Evolutionary conservation across 805 yeast species (phyloP).

Genomic region (Millerozyma acaciae): DNA sequence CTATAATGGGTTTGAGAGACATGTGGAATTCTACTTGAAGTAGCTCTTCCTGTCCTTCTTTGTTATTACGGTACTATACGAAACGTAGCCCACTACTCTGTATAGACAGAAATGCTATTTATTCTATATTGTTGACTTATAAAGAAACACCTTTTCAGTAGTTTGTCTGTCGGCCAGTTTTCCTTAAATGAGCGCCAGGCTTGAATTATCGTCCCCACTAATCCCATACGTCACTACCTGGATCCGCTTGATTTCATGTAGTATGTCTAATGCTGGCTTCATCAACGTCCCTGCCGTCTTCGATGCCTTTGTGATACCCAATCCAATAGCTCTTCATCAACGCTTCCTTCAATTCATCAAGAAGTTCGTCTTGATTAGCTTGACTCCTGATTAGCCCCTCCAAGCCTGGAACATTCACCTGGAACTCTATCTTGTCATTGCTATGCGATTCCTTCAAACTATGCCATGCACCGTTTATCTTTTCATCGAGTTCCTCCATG

Average conservation of each 20-base stretch:
- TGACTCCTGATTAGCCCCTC: constrained; percentile 14
- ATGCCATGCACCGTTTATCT: constrained; percentile 2
- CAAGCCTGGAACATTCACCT: constrained; percentile 14
- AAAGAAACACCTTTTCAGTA: no score
- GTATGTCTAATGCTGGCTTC: neutral
- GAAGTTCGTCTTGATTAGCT: constrained; percentile 12
- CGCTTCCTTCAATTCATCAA: constrained; percentile 20
- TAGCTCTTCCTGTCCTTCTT: neutral
- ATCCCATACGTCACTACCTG: no score
- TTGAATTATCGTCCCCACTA: no score
- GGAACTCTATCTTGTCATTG: neutral
- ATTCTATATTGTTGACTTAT: no score
- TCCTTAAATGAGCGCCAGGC: no score
- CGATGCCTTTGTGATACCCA: constrained; percentile 27
- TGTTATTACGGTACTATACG: constrained; percentile 1
- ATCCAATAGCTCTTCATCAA: constrained; percentile 31
- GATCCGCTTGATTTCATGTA: no score
- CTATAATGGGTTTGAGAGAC: constrained; percentile 71
- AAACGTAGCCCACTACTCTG: no score
- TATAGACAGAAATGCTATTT: no score
- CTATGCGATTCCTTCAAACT: neutral
- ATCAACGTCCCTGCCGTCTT: constrained; percentile 1
- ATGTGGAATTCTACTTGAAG: constrained; percentile 43
- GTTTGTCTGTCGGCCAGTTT: no score
- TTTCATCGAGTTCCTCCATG: constrained; percentile 2